A percentile compares a stretch with the other conserved stretches of the same genome.
phyloP scores from a whole-genome alignment of 2,329 filamentous ascomycete genomes.

The Talaromyces sp. region DNA sequence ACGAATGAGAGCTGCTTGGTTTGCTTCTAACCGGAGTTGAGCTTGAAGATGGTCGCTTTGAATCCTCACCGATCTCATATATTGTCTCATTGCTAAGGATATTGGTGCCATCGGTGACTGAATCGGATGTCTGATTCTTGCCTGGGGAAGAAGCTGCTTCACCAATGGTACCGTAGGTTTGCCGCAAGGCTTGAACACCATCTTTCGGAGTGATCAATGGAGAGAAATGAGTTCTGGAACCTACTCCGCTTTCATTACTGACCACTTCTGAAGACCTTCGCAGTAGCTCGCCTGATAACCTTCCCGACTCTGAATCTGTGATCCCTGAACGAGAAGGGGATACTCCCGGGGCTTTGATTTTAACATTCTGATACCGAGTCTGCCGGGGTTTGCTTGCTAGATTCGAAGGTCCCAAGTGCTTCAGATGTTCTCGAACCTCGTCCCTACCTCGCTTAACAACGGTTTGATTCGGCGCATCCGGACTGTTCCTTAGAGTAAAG shows the following conservation, averaged over 20 bases:
- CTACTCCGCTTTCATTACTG: not conserved
- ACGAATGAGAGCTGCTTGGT: constrained; percentile 22
- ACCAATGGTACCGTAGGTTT: constrained; percentile 9
- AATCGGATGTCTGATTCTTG: not conserved
- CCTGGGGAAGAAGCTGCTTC: not conserved
- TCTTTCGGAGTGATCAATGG: constrained; percentile 6
- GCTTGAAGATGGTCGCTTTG: not conserved
- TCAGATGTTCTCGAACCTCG: constrained; percentile 55
- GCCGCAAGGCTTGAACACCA: constrained; percentile 27
- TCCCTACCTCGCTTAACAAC: constrained; percentile 48
- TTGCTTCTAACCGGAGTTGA: constrained; percentile 8
- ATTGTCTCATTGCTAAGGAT: constrained; percentile 23
- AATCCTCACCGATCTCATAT: not conserved
- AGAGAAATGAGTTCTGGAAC: not conserved
- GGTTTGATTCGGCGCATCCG: constrained; percentile 22
- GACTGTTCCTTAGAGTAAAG: constrained; percentile 35
- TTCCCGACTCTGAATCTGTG: constrained; percentile 30
- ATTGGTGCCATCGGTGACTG: constrained; percentile 9
- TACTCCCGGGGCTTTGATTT: constrained; percentile 56
- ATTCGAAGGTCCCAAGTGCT: constrained; percentile 61
- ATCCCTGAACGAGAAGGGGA: constrained; percentile 29
- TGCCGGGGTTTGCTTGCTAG: constrained; percentile 55
- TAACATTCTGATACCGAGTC: constrained; percentile 59
- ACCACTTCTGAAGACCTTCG: constrained; percentile 53
- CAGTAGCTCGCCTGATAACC: constrained; percentile 39